Evolutionary conservation across 2,329 filamentous ascomycete species (phyloP).

Genomic region (Cladophialophora exuberans): DNA sequence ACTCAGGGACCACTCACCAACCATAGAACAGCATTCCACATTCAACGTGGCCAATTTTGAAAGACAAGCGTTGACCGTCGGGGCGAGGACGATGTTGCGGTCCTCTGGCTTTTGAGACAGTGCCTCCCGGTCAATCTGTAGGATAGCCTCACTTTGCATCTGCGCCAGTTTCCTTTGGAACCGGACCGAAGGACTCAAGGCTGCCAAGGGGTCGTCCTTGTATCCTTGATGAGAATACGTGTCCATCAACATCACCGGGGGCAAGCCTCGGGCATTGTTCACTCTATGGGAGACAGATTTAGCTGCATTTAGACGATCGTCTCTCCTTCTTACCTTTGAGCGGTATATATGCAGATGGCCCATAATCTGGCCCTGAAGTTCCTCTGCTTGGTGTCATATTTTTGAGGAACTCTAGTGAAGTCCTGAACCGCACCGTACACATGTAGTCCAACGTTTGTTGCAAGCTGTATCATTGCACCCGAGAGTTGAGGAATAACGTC

Average conservation of each 20-base stretch:
- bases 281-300: neutral
- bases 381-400: conserved; percentile 10
- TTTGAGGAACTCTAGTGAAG: conserved; percentile 15
- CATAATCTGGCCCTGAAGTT: conserved; percentile 19
- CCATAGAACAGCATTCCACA: conserved; percentile 9
- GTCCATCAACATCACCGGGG: conserved; percentile 15
- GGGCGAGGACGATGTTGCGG: conserved; percentile 15
- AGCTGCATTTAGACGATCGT: neutral
- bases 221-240: conserved; percentile 20
- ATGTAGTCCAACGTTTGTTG: conserved; percentile 22
- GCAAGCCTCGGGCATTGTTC: conserved; percentile 19
- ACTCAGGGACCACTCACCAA: neutral
- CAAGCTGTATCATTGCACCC: conserved; percentile 21
- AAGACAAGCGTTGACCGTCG: conserved; percentile 8
- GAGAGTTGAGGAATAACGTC: conserved; percentile 20
- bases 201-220: conserved; percentile 11
- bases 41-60: conserved; percentile 5
- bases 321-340: conserved; percentile 14
- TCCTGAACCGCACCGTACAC: conserved; percentile 23
- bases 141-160: conserved; percentile 17
- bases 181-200: conserved; percentile 1
- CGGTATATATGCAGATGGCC: conserved; percentile 20
- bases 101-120: conserved; percentile 18
- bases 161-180: conserved; percentile 20
- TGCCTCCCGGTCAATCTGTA: conserved; percentile 18